A percentile compares a stretch with the other conserved stretches of the same genome.
Conservation (phyloP, 192 early-diverging fungal species). For the Backusella morwellensis region DNA sequence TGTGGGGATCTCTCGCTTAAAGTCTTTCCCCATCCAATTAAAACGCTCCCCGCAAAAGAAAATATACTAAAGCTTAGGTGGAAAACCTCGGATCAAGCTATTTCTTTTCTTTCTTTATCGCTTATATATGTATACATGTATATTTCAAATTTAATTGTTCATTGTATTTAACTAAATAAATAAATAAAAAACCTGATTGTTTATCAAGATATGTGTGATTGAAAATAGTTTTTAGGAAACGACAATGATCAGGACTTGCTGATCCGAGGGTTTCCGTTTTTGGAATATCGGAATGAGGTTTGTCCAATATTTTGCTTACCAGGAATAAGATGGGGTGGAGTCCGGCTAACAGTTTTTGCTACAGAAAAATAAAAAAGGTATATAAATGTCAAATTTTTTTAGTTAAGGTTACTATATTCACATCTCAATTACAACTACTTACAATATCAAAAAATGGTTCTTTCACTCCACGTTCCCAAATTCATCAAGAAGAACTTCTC, state of each 20-base stretch:
- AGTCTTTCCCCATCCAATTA: neutral
- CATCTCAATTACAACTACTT: neutral
- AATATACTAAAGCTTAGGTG: neutral
- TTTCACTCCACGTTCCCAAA: constrained; percentile 9
- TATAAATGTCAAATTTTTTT: neutral
- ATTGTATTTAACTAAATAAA: neutral
- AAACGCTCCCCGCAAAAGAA: neutral
- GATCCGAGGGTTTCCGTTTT: constrained; percentile 1
- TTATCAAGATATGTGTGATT: neutral
- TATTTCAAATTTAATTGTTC: neutral
- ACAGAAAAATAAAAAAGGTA: neutral
- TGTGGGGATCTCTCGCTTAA: neutral
- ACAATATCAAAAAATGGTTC: neutral
- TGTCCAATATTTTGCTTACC: neutral
- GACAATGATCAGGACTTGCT: neutral
- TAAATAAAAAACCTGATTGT: neutral
- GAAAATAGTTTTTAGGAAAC: neutral
- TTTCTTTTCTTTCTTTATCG: neutral
- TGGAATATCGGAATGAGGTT: neutral
- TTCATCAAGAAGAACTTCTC: constrained; percentile 11
- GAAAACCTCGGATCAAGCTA: neutral
- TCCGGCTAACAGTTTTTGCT: constrained; percentile 16
- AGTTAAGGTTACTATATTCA: neutral
- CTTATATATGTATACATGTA: neutral
- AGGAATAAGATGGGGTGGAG: neutral